Base-by-base conservation (phyloP, 345 rosid genomes). In the Euclidium syriacum region DNA sequence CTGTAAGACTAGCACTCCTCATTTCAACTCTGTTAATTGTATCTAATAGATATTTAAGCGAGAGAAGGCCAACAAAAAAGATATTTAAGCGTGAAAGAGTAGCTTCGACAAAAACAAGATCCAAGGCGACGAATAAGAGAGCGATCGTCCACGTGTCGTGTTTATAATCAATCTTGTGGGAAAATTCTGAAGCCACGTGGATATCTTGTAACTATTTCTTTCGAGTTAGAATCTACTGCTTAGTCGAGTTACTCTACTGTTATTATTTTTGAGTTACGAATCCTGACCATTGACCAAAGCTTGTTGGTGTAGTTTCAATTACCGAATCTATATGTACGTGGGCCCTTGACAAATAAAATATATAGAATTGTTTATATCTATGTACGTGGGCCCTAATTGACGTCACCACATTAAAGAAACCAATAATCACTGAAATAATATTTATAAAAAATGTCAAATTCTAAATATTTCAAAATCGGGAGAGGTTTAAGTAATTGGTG, bases 71-170 rank as follows among this genome's bases (percentile, higher is more conserved):
- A 79, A 52, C 47, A 67, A 52, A 55, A 53, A 44, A n/a, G n/a
- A n/a, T 68, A 15, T 50, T 50, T 49, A 56, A 36, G 43, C 10
- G n/a, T n/a, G 47, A 12, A 39, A 64, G 50, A 39, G 36, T 5
- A 24, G 40, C 32, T 33, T 42, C 68, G 80, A 52, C 47, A 67
- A 52, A 55, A 53, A 44, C 76, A 72, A 81, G 81, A 81, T 80
- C 82, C 78, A 26, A 74, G 76, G 71, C 76, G 73, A 61, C 65
- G 65, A 80, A 40, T 43, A 44, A 20, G 50, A 54, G 51, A 14
- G 47, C 7, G 5, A 40, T 38, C 7, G 0, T 0, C 22, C 75
- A 71, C 53, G 70, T 57, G 65, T 57, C 60, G 1, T 30, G 11
- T 5, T 2, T 1, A 0, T 3, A 16, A 48, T 20, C 4, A 5